Conservation (phyloP, 2,329 filamentous ascomycete genomes). For the Clonostachys sp. region DNA sequence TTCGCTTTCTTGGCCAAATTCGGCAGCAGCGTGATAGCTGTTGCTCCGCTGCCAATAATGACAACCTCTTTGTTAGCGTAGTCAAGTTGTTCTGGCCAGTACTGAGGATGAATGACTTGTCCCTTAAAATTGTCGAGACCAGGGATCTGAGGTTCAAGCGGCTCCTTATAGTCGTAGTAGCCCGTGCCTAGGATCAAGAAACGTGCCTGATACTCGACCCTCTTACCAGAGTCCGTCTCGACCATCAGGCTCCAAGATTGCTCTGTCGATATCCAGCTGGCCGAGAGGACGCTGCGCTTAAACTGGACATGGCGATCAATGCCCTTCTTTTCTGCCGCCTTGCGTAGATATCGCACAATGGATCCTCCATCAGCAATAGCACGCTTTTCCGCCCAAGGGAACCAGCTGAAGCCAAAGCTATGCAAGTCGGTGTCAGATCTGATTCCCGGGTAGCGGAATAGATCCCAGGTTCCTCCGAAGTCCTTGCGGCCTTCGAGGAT, state of each 20-base stretch:
- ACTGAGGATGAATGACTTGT: constrained; percentile 62
- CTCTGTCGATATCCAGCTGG: constrained; percentile 12
- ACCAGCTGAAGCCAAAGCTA: constrained; percentile 66
- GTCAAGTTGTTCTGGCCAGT: constrained; percentile 65
- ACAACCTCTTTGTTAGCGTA: constrained; percentile 62
- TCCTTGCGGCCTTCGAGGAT: constrained; percentile 64
- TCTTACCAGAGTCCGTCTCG: constrained; percentile 3
- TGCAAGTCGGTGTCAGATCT: constrained; percentile 58
- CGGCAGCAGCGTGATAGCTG: constrained; percentile 70
- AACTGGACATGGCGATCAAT: constrained; percentile 51
- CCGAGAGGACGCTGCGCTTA: constrained; percentile 35
- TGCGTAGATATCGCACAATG: constrained; percentile 50
- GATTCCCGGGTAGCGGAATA: constrained; percentile 74
- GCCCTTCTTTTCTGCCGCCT: constrained; percentile 42
- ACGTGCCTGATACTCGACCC: constrained; percentile 34
- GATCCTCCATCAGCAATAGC: constrained; percentile 45
- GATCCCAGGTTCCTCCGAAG: constrained; percentile 74
- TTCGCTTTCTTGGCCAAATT: constrained; percentile 57
- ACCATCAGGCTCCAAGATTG: constrained; percentile 24
- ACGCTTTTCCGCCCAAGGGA: constrained; percentile 55
- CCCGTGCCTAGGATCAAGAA: constrained; percentile 56
- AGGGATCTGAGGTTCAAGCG: constrained; percentile 55
- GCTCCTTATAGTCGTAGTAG: constrained; percentile 69
- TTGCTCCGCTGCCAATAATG: constrained; percentile 71
- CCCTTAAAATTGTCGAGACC: constrained; percentile 62